Evolutionary conservation across 2,329 filamentous ascomycete genomes (phyloP).

Genomic region (Pseudocercospora crystallina): DNA sequence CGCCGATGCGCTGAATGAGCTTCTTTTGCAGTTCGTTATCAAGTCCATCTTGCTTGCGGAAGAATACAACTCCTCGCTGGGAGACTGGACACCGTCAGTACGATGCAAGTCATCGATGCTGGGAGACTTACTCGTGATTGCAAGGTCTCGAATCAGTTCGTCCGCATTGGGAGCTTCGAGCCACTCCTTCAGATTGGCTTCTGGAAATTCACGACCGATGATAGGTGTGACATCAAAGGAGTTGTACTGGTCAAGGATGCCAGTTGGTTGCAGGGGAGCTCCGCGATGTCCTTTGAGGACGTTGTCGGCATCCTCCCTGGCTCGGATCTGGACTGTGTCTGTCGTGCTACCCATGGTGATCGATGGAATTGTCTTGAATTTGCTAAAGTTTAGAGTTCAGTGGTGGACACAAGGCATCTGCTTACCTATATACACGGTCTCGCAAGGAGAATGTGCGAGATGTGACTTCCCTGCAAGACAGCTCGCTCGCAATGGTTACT

Average conservation of each 20-base stretch:
- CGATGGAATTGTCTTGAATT: no score
- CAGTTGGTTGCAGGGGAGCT: conserved; percentile 3
- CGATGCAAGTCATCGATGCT: not conserved
- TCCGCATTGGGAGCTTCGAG: conserved; percentile 43
- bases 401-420: no score
- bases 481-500: no score
- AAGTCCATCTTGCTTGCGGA: conserved; percentile 60
- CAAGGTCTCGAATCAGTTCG: conserved; percentile 15
- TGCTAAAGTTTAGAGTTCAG: no score
- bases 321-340: no score
- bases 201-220: conserved; percentile 61
- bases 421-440: no score
- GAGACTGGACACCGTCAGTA: conserved; percentile 52
- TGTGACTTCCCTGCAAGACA: no score
- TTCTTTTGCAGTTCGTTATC: conserved; percentile 65
- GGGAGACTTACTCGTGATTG: conserved; percentile 13
- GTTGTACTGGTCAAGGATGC: not conserved
- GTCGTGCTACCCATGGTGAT: no score
- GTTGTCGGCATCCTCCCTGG: no score
- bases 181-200: conserved; percentile 58
- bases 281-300: no score
- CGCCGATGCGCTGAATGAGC: conserved; percentile 59
- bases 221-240: conserved; percentile 48
- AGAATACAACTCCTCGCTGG: conserved; percentile 68
- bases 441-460: no score